phyloP scores from a whole-genome alignment of 176 grass and related monocot genomes.

The Puya raimondii region DNA sequence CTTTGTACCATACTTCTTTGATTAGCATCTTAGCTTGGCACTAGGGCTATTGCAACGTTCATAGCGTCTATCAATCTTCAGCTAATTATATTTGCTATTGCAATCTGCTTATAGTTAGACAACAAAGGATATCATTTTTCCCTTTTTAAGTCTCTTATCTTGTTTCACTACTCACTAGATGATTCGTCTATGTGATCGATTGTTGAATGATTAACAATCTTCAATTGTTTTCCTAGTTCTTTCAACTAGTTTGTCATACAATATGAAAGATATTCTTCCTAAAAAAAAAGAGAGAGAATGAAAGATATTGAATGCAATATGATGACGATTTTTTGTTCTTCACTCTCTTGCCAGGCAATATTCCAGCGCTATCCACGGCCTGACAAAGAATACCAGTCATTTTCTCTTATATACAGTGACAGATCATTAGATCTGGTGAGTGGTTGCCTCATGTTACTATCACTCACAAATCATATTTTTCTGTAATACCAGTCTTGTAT shows the following conservation, averaged over 20 bases:
- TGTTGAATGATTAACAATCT: background rate
- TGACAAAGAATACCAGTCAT: constrained; percentile 84
- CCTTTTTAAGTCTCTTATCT: background rate
- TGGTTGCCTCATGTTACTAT: constrained; percentile 6
- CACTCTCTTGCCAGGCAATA: constrained; percentile 48
- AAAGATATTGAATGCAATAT: constrained; percentile 8
- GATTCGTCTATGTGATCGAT: background rate
- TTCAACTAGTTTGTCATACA: background rate
- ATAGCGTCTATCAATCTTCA: background rate
- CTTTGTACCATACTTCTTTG: background rate
- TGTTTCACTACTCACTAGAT: background rate
- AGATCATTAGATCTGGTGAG: constrained; percentile 77
- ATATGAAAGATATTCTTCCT: too few species aligned
- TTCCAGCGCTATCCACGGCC: constrained; percentile 64
- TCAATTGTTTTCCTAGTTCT: background rate
- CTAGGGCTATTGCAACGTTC: background rate
- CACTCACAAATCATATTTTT: background rate
- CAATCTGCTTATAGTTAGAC: background rate
- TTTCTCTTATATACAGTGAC: constrained; percentile 68
- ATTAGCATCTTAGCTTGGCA: background rate
- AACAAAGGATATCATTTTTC: background rate
- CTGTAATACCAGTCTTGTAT: background rate
- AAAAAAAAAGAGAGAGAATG: background rate
- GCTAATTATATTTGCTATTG: background rate
- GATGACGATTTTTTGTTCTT: constrained; percentile 2